A percentile compares a stretch with the other conserved stretches of the same genome.
Evolutionary conservation across 176 grass and related monocot species (phyloP).

Genomic region (Eragrostis curvula): DNA sequence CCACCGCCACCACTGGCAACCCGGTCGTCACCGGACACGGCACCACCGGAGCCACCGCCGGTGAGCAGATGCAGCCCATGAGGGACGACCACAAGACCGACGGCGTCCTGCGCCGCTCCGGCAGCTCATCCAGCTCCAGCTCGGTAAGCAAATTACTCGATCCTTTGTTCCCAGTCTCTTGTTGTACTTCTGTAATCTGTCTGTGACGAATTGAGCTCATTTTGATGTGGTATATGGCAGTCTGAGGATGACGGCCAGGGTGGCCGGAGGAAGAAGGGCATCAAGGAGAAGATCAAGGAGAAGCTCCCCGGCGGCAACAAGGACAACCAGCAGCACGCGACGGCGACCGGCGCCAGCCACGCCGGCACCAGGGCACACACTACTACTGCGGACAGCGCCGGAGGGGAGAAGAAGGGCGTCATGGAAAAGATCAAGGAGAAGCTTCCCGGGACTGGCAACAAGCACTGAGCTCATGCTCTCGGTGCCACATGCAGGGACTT

Average conservation of each 20-base stretch:
- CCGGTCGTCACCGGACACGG: no score
- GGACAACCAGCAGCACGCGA: neutral
- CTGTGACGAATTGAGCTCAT: neutral
- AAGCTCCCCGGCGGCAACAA: conserved; percentile 30
- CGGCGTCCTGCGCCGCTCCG: no score
- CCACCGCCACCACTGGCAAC: no score
- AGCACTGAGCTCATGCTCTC: neutral
- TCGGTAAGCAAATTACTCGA: conserved; percentile 39
- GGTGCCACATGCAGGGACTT: no score
- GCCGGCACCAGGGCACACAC: neutral
- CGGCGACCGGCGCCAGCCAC: neutral
- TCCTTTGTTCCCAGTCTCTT: neutral
- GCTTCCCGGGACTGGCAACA: neutral
- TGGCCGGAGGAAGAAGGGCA: conserved; percentile 65
- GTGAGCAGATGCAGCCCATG: no score
- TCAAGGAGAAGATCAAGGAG: conserved; percentile 84
- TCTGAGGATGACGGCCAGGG: conserved; percentile 75
- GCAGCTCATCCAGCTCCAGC: conserved; percentile 64
- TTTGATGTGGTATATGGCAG: neutral
- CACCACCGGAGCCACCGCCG: no score
- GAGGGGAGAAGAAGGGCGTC: neutral
- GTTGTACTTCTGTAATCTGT: neutral
- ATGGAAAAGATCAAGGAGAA: neutral
- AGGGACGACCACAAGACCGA: no score
- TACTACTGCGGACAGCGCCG: neutral